phyloP scores from a whole-genome alignment of 495 filamentous ascomycete genomes.

The Penicillium salamii region DNA sequence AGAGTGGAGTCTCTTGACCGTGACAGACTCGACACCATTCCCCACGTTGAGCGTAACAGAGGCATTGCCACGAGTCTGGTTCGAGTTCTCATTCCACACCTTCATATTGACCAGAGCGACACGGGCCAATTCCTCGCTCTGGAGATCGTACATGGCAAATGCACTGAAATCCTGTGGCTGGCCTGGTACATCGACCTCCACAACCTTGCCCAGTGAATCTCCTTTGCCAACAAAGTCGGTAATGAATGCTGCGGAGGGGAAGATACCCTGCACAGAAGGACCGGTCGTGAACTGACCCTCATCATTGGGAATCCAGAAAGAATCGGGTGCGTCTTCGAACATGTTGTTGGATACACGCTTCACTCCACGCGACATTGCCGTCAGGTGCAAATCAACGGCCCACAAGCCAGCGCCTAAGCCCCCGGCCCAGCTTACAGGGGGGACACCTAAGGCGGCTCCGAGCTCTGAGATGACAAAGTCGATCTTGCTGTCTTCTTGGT shows the following conservation, averaged over 20 bases:
- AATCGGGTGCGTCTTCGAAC: constrained; percentile 11
- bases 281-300: neutral
- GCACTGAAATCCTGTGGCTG: constrained; percentile 13
- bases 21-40: constrained; percentile 2
- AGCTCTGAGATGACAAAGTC: constrained; percentile 12
- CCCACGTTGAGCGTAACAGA: constrained; percentile 1
- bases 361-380: constrained; percentile 10
- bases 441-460: constrained; percentile 5
- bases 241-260: constrained; percentile 11
- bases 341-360: constrained; percentile 11
- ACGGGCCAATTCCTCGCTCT: constrained; percentile 2
- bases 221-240: constrained; percentile 17
- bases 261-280: constrained; percentile 14
- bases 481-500: neutral
- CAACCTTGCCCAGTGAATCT: constrained; percentile 5
- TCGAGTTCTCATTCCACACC: neutral
- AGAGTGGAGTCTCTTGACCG: constrained; percentile 13
- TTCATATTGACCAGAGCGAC: constrained; percentile 23
- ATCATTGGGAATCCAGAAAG: constrained; percentile 16
- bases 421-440: neutral
- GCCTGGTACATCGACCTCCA: constrained; percentile 5
- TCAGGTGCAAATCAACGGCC: constrained; percentile 17
- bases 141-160: constrained; percentile 24
- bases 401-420: constrained; percentile 16
- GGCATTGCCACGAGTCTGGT: neutral